These are phyloP conservation scores for Raddia distichophylla DNA, from an alignment of 176 grass and related monocot species.

Conservation along the genomic window DNA sequence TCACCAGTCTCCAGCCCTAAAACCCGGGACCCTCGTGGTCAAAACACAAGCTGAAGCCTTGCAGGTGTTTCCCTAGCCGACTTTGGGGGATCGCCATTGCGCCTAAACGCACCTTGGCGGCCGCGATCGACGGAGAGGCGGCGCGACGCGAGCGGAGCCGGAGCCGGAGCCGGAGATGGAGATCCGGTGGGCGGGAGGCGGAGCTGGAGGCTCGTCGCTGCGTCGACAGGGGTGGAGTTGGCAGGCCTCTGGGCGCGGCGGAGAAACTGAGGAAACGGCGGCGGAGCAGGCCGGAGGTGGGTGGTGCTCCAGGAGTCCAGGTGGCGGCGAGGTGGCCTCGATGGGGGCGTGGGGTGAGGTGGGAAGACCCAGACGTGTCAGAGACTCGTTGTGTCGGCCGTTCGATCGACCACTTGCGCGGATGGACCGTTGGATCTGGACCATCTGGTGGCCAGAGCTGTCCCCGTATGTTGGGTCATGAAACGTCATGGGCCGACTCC, in stretches of 20 bases:
- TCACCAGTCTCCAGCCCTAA: not conserved
- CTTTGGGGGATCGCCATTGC: not conserved
- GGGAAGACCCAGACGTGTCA: no score
- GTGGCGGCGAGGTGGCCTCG: no score
- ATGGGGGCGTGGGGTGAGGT: no score
- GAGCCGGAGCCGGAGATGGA: not conserved
- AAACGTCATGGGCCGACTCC: no score
- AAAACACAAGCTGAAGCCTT: not conserved
- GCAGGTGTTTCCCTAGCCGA: not conserved
- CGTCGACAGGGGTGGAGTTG: not conserved
- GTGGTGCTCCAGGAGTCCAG: no score
- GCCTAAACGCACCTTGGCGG: not conserved
- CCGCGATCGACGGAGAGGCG: not conserved
- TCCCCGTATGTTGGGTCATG: no score
- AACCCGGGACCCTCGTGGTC: no score
- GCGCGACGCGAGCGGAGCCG: not conserved
- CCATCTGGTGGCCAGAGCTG: no score
- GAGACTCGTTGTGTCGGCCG: no score
- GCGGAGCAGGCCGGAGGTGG: no score
- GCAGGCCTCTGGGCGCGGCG: conserved; percentile 13
- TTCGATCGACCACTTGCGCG: no score
- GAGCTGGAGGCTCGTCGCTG: not conserved
- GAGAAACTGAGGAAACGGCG: conserved; percentile 20
- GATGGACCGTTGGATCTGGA: no score
- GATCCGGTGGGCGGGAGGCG: not conserved